These are phyloP conservation scores for Colletotrichum lupini DNA, from an alignment of 2,329 filamentous ascomycete species.

Conservation along the genomic window DNA sequence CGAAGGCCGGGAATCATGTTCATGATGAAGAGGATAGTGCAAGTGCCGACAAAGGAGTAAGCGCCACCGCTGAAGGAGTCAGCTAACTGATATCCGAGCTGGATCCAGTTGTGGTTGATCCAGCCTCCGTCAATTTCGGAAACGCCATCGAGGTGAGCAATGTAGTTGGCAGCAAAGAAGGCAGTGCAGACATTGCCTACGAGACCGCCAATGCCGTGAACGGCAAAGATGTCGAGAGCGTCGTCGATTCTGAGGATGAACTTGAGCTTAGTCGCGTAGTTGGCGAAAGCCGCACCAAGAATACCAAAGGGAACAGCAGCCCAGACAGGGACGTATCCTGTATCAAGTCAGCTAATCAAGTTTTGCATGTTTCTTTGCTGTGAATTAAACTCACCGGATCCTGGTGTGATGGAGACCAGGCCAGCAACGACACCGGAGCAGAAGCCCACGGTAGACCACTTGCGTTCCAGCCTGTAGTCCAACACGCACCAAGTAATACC, in stretches of 20 bases:
- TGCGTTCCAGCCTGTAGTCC: conserved; percentile 88
- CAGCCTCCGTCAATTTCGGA: conserved; percentile 79
- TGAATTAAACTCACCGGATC: conserved; percentile 68
- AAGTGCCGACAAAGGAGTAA: conserved; percentile 84
- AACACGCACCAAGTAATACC: conserved; percentile 91
- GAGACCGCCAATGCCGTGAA: conserved; percentile 81
- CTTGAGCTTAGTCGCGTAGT: conserved; percentile 93
- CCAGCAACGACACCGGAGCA: conserved; percentile 91
- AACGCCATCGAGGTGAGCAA: conserved; percentile 81
- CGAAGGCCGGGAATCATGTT: conserved; percentile 81
- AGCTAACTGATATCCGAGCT: conserved; percentile 85
- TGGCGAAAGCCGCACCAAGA: conserved; percentile 80
- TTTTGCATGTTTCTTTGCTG: not conserved
- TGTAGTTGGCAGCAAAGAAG: conserved; percentile 87
- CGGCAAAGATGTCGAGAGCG: conserved; percentile 88
- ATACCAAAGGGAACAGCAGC: conserved; percentile 83
- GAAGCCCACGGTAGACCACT: conserved; percentile 94
- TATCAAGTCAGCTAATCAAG: not conserved
- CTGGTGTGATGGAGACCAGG: conserved; percentile 88
- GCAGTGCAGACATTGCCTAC: conserved; percentile 84
- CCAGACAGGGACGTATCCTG: conserved; percentile 83
- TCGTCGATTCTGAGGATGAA: conserved; percentile 85
- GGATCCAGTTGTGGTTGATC: conserved; percentile 86
- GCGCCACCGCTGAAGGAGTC: conserved; percentile 80
- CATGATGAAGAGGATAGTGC: conserved; percentile 82